Evolutionary conservation across 73 alveolate genomes (phyloP), one percentile per base, ranked within the genome.

Genomic region (Blepharisma stoltei): DNA sequence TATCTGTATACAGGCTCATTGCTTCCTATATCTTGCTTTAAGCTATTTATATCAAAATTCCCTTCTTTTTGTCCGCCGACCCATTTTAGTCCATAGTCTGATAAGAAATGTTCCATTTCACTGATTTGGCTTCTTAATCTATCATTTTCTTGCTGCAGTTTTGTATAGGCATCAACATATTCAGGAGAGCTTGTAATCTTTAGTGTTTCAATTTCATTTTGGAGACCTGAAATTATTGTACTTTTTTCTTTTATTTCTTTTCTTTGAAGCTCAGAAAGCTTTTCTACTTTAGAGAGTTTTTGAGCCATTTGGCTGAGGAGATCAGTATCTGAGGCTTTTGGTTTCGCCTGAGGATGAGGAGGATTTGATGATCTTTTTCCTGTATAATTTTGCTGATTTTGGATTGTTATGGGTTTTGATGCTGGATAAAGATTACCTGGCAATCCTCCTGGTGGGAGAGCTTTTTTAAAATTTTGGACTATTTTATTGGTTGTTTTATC

Each of bases 51-150:
- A 41, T 84, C 83, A 44, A 80, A 80, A 32, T 69, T 18, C 7
- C 86, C 93, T 41, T 85, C 88, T 25, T 37, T 50, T 46, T 21
- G 18, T 14, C 85, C 87, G 4, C 94, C 94, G 2, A 86, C 88
- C 94, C 94, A 86, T 25, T 54, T 53, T 5, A 86, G 79, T 6
- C 94, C 94, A 77, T 86, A 86, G 78, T 86, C 94, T 18, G 50
- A 23, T 7, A 86, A 77, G 55, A 86, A 86, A 14, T 47, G 21
- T 54, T 67, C 82, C 94, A 86, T 86, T 41, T 86, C 89, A 37
- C 49, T 53, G 20, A 55, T 78, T 54, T 86, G 68, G 48, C 7
- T 25, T 67, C 71, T 83, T 8, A 52, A 69, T 6, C 55, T 18
- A 3, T 81, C 78, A 18, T 71, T 76, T 44, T 86, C 94, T 41